Evolutionary conservation across 192 early-diverging fungal genomes (phyloP), one percentile per base, ranked within the genome.

Genomic region (Spinellus fusiger): DNA sequence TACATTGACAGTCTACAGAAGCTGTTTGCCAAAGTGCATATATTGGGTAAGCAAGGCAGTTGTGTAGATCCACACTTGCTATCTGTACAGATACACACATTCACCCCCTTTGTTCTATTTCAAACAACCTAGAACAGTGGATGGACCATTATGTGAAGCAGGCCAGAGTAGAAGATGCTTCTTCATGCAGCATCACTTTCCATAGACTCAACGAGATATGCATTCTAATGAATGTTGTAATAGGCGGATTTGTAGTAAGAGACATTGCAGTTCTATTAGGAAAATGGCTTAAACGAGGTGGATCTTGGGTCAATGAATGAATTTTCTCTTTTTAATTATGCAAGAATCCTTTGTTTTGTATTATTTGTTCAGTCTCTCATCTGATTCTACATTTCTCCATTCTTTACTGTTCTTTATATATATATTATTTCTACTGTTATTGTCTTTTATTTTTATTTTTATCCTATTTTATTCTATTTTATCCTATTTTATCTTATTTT

Each of bases 221-320:
- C 55, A 47, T 56, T 31, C 32, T 37, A 3, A 60, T 71, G 33
- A 60, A 54, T 40, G 40, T 32, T 4, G 59, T 69, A 5, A 50
- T 74, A 25, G 66, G 72, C 27, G 72, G 66, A 5, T 69, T 74
- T 52, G 63, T 69, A 0, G 34, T 74, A 10, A 57, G 59, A 5
- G 72, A 74, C 40, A 31, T 74, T 10, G 64, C 72, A 8, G 47
- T 74, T 23, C 52, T 74, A 22, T 53, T 74, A 13, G 63, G 66
- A 4, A 74, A 74, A 57, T 74, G 72, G 72, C 38, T 74, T 25
- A 74, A 74, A 34, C 37, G 72, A 34, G 66, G 72, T 9, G 59
- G 66, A 15, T 48, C 34, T 47, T 74, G 72, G 72, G 72, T 74
- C 25, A 67, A 58, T 38, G 72, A 74, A 22, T 74, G 54, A 66